phyloP scores from a whole-genome alignment of 108 stramenopile species.

The Cyclotella kingstonii region DNA sequence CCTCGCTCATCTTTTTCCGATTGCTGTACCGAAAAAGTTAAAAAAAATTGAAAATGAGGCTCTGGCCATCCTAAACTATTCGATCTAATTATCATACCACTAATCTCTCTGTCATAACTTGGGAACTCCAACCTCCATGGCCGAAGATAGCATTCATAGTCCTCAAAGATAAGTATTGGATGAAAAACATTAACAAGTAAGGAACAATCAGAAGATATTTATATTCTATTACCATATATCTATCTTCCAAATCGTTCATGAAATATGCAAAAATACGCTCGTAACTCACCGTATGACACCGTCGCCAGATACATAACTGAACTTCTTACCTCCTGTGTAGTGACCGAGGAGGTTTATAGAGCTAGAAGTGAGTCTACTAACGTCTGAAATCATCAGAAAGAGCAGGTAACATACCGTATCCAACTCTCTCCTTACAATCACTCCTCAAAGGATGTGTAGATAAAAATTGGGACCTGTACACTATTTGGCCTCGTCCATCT shows the following conservation, averaged over 20 bases:
- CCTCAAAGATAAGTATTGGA: not conserved
- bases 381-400: not conserved
- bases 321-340: conserved; percentile 21
- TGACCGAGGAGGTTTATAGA: not conserved
- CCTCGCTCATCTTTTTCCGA: conserved; percentile 40
- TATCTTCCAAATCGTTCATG: not conserved
- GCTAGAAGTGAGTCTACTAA: not conserved
- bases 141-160: conserved; percentile 54
- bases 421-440: conserved; percentile 50
- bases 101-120: conserved; percentile 36
- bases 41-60: not conserved
- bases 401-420: conserved; percentile 14
- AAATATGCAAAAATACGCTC: not conserved
- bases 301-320: conserved; percentile 46
- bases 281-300: conserved; percentile 36
- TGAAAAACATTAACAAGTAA: not conserved
- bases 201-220: not conserved
- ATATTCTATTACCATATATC: too few species aligned
- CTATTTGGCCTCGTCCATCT: conserved; percentile 13
- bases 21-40: conserved; percentile 1
- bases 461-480: conserved; percentile 46
- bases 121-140: conserved; percentile 44
- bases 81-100: conserved; percentile 7
- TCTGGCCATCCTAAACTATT: not conserved
- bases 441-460: conserved; percentile 38